Evolutionary conservation across 2,329 filamentous ascomycete species (phyloP), one percentile per base, ranked within the genome.

Genomic region (Plectosphaerella sp.): DNA sequence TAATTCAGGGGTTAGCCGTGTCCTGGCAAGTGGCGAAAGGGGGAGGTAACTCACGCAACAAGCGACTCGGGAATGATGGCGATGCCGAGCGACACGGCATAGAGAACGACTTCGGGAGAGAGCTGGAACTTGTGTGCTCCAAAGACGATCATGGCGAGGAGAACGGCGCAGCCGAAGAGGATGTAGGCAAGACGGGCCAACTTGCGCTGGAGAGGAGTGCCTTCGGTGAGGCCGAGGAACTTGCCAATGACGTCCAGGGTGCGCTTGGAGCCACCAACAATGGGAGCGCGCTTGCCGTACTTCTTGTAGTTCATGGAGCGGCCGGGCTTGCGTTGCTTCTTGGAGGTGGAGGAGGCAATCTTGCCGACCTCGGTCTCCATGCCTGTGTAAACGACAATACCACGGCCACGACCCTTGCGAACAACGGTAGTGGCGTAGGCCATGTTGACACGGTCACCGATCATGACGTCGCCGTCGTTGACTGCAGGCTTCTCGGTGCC

Each of bases 151-250:
- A 83, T 73, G 25, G 79, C 79, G 25, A 83, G 69, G 18, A 82
- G 62, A 11, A 82, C 65, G n/a, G 80, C 89, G 54, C 88, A 84
- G 46, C 79, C 84, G 63, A 93, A 91, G 3, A 94, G 80, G 8
- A 88, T 72, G 52, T 91, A 86, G 11, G 89, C 89, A 54, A 94
- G 77, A 60, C 88, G 88, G 54, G 87, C 87, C 48, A 94, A 74
- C 68, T 89, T 91, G 57, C 86, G 82, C 69, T 92, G 88, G 47
- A 94, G 74, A 3, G 89, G 89, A 2, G 89, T 94, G 28, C 89
- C 89, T 54, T 85, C 77, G 4, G 76, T 79, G 24, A 83, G 63
- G 47, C 79, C 83, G 50, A 87, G 75, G 59, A 86, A 83, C 65
- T 82, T 80, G 58, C 79, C 78, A 45, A 78, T 58, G 16, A 74